phyloP scores from a whole-genome alignment of 2,329 filamentous ascomycete genomes.

The Penicillium hesseltinei region DNA sequence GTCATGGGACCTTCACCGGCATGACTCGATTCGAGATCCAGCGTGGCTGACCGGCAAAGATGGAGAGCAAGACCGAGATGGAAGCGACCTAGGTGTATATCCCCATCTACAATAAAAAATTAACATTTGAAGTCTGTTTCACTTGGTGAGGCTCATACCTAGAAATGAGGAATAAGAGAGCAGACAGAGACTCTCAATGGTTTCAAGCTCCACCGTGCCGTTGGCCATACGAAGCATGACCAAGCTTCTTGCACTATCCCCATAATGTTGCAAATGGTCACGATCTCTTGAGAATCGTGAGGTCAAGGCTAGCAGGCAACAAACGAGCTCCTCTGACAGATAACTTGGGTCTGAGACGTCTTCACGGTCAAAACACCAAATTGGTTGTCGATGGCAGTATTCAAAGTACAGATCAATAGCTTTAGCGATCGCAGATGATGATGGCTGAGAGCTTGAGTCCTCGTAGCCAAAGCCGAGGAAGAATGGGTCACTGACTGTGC shows the following conservation, averaged over 20 bases:
- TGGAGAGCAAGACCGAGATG: constrained; percentile 52
- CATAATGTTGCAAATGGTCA: constrained; percentile 34
- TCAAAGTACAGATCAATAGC: constrained; percentile 37
- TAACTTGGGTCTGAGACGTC: constrained; percentile 30
- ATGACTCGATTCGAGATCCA: constrained; percentile 47
- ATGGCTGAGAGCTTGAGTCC: constrained; percentile 23
- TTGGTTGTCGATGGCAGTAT: constrained; percentile 39
- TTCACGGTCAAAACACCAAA: constrained; percentile 39
- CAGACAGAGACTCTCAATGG: constrained; percentile 53
- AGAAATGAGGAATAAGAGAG: constrained; percentile 53
- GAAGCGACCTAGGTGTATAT: constrained; percentile 51
- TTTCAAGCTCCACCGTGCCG: constrained; percentile 50
- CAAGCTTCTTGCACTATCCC: constrained; percentile 38
- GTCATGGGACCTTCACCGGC: constrained; percentile 32
- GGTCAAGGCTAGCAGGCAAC: constrained; percentile 35
- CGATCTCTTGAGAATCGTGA: constrained; percentile 32
- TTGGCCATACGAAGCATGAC: constrained; percentile 53
- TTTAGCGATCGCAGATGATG: constrained; percentile 23
- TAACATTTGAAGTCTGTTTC: not conserved
- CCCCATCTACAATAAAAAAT: constrained; percentile 44
- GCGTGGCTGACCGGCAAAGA: constrained; percentile 51
- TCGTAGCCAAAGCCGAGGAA: constrained; percentile 25
- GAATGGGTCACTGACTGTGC: constrained; percentile 21
- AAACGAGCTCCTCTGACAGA: constrained; percentile 34
- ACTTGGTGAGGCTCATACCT: constrained; percentile 33